Base-by-base conservation (phyloP, 2,329 filamentous ascomycete genomes). In the Monosporascus sp. region DNA sequence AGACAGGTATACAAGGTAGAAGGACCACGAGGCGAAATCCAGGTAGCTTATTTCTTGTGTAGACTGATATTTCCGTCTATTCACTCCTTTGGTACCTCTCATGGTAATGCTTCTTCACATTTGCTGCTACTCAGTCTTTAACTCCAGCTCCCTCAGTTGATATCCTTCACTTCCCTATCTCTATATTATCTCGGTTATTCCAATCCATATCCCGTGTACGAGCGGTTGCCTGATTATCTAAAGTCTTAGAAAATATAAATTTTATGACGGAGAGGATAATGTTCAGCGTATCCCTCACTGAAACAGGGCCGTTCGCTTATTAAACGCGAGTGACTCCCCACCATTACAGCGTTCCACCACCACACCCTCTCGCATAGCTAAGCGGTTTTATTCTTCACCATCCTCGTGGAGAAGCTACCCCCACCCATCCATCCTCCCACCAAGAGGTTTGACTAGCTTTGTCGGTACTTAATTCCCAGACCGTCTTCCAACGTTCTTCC, bases 1-100 rank as follows among this genome's bases (percentile, higher is more conserved):
- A 56, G 55, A 59, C 54, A 14, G 31, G 31, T 14, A 58, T 60
- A 55, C 49, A 60, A 58, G 58, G 56, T 58, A 49, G 52, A 58
- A 55, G 43, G 43, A 31, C 24, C n/a, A 46, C 16, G 26, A 46
- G 43, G 43, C 19, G 20, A 46, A 45, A 52, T 26, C 40, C 44
- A 38, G 17, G 41, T 49, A 58, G 48, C 48, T 38, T 24, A 52
- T 46, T 47, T 48, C 47, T 50, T 50, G 14, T n/a, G 43, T 7
- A 46, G 9, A 56, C 45, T 52, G 55, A 46, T 35, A 41, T 50
- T 14, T 31, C 24, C 43, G 24, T 17, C 41, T 44, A 16, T 27
- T 17, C 20, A 46, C 11, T 46, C 7, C 24, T 43, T 43, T 20
- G 22, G 22, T 43, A 20, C 40, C 20, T 43, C 40, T 20, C n/a